These are phyloP conservation scores for Trypanosoma congolense DNA, from an alignment of 208 protist species.

Conservation along the genomic window DNA sequence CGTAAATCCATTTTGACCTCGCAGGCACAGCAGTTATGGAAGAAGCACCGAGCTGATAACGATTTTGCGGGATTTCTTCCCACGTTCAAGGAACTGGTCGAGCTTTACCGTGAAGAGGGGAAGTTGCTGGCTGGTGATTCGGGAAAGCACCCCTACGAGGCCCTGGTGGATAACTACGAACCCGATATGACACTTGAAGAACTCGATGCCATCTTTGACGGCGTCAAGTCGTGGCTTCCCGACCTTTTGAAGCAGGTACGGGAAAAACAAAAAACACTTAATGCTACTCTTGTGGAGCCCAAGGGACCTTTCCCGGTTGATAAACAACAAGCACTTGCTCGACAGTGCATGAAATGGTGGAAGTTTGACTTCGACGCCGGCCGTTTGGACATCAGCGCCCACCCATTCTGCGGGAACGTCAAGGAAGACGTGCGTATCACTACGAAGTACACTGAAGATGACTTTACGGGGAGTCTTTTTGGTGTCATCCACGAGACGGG, in stretches of 20 bases:
- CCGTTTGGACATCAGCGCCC: constrained; percentile 78
- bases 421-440: constrained; percentile 86
- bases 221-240: constrained; percentile 79
- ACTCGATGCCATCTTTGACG: constrained; percentile 62
- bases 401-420: constrained; percentile 84
- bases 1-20: constrained; percentile 52
- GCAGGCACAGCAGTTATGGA: constrained; percentile 53
- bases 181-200: constrained; percentile 57
- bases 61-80: constrained; percentile 67
- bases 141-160: constrained; percentile 61
- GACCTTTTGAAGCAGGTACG: constrained; percentile 63
- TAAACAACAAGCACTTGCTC: constrained; percentile 55
- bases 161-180: constrained; percentile 76
- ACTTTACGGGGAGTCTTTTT: constrained; percentile 49
- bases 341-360: constrained; percentile 55
- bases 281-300: constrained; percentile 23
- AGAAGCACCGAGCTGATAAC: constrained; percentile 55
- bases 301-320: constrained; percentile 37
- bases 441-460: constrained; percentile 59
- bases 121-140: constrained; percentile 38
- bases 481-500: constrained; percentile 84
- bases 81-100: constrained; percentile 71
- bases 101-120: constrained; percentile 59
- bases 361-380: constrained; percentile 79
- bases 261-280: constrained; percentile 42